These are phyloP conservation scores for Colletotrichum viniferum DNA, from an alignment of 2,329 filamentous ascomycete genomes.

Conservation along the genomic window DNA sequence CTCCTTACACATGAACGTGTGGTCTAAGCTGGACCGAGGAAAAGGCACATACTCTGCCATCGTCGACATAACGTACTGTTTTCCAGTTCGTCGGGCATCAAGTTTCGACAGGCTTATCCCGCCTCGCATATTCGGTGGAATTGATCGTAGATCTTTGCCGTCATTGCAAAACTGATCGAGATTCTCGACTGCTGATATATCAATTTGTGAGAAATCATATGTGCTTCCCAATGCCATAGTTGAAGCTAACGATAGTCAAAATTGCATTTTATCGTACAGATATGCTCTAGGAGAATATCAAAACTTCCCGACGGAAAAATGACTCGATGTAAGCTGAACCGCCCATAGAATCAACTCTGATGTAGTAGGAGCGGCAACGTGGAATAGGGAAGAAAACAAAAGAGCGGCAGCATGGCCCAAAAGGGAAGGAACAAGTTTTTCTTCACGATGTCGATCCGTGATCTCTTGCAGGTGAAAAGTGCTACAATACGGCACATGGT, in stretches of 20 bases:
- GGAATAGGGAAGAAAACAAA: too few species aligned
- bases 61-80: too few species aligned
- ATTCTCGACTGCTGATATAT: background rate
- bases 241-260: background rate
- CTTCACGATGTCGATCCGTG: background rate
- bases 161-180: accelerated
- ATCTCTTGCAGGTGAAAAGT: background rate
- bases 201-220: background rate
- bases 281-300: background rate
- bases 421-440: background rate
- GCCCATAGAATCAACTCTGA: accelerated
- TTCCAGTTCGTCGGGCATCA: too few species aligned
- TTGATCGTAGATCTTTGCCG: background rate
- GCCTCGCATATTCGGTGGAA: too few species aligned
- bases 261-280: background rate
- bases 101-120: too few species aligned
- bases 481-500: accelerated
- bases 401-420: background rate
- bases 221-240: background rate
- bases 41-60: too few species aligned
- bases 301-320: background rate
- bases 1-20: background rate
- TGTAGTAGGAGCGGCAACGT: background rate
- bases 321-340: background rate
- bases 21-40: background rate